These are phyloP conservation scores for Anthoceros angustus DNA, from an alignment of 225 moss, liverwort and hornwort species.

Conservation along the genomic window DNA sequence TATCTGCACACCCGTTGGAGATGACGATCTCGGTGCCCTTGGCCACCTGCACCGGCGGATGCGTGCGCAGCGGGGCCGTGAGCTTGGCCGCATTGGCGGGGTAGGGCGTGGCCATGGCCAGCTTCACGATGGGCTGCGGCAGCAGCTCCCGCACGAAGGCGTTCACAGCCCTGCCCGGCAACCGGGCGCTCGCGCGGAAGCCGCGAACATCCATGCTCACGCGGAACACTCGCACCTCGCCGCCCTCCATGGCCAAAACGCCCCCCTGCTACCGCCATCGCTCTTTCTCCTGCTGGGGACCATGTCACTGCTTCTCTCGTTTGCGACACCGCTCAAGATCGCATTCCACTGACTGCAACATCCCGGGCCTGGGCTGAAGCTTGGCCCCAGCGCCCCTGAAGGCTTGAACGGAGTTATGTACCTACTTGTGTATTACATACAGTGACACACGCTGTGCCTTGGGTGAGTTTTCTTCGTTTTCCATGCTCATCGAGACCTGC, in stretches of 20 bases:
- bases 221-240: slow-evolving; percentile 20
- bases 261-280: neutral
- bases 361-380: too few relatives aligned
- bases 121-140: slow-evolving; percentile 20
- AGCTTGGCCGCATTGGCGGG: slow-evolving; percentile 16
- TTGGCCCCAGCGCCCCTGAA: too few relatives aligned
- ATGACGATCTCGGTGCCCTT: slow-evolving; percentile 25
- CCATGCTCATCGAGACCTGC: too few relatives aligned
- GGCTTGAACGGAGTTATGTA: too few relatives aligned
- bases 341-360: too few relatives aligned
- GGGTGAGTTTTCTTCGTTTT: too few relatives aligned
- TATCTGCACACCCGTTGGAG: slow-evolving; percentile 26
- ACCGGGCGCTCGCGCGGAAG: slow-evolving; percentile 22
- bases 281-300: too few relatives aligned
- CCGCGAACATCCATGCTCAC: slow-evolving; percentile 28
- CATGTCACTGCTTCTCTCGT: too few relatives aligned
- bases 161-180: slow-evolving; percentile 22
- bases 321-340: too few relatives aligned
- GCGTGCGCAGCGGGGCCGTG: slow-evolving; percentile 24
- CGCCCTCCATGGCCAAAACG: slow-evolving; percentile 5
- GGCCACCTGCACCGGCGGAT: slow-evolving; percentile 22
- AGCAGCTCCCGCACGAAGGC: slow-evolving; percentile 22
- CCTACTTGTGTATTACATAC: too few relatives aligned
- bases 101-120: slow-evolving; percentile 15
- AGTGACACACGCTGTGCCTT: too few relatives aligned